Conservation (phyloP, 441 rosid species). For the Bocquillonia castaneifolia region DNA sequence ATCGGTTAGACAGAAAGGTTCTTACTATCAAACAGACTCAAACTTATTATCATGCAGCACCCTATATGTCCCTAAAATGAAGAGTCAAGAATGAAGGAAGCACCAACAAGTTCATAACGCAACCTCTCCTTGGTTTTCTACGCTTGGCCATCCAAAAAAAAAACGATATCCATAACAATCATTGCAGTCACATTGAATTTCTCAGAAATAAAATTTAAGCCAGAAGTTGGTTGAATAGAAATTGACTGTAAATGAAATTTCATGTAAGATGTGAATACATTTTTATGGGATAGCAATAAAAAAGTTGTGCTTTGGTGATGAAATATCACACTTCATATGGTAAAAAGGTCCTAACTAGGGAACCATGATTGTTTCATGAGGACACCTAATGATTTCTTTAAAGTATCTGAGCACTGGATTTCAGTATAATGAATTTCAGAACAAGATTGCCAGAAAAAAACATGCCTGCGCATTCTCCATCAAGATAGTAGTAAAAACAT, state of each 20-base stretch:
- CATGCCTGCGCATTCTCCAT: background rate
- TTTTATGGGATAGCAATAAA: background rate
- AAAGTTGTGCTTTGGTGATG: background rate
- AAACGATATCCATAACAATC: background rate
- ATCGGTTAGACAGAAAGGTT: too few relatives aligned
- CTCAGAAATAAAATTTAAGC: background rate
- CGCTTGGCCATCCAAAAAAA: background rate
- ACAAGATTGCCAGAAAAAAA: slow-evolving; percentile 2
- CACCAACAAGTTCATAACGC: background rate
- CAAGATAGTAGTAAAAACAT: slow-evolving; percentile 8
- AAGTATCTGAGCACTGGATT: background rate
- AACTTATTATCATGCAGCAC: too few relatives aligned
- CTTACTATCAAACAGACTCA: too few relatives aligned
- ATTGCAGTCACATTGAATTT: background rate
- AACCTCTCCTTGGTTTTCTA: background rate
- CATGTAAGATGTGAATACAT: background rate
- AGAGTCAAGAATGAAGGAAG: too few relatives aligned
- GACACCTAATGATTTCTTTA: background rate
- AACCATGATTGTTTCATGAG: background rate
- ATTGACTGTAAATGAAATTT: background rate
- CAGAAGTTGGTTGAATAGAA: background rate
- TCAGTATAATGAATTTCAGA: background rate
- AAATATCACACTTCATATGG: background rate
- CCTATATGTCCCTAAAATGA: too few relatives aligned
- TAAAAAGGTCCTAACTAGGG: background rate